These are phyloP conservation scores for Trematosphaeria pertusa DNA, from an alignment of 2,329 filamentous ascomycete genomes.

Conservation along the genomic window DNA sequence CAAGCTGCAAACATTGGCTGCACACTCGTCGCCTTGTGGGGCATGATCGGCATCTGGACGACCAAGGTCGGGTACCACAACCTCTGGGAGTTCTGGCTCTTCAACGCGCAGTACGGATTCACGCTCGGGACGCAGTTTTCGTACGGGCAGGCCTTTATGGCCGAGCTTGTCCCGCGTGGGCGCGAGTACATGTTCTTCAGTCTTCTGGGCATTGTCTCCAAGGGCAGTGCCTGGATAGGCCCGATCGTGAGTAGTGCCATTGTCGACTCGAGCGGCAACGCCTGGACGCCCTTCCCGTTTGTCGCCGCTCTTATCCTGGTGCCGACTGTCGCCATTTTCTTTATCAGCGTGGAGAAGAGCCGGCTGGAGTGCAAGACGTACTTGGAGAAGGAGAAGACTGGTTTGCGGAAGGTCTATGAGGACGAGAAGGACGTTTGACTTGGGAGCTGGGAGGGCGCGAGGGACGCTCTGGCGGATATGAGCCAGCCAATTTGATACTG, in stretches of 20 bases:
- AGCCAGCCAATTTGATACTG: too few relatives aligned
- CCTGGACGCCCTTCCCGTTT: conserved; percentile 71
- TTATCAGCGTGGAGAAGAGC: conserved; percentile 32
- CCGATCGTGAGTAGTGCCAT: conserved; percentile 73
- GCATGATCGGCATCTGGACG: conserved; percentile 66
- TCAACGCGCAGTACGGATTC: conserved; percentile 66
- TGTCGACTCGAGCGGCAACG: conserved; percentile 67
- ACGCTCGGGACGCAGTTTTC: conserved; percentile 75
- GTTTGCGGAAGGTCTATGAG: neutral
- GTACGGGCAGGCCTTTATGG: conserved; percentile 75
- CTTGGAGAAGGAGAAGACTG: conserved; percentile 28
- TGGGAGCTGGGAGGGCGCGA: too few relatives aligned
- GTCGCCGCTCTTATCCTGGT: conserved; percentile 47
- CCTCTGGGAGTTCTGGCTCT: conserved; percentile 60
- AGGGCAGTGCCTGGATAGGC: conserved; percentile 72
- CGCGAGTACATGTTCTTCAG: conserved; percentile 76
- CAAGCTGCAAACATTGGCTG: conserved; percentile 68
- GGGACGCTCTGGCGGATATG: too few relatives aligned
- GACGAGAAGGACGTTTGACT: conserved; percentile 1
- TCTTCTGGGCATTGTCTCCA: conserved; percentile 72
- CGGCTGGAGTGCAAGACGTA: conserved; percentile 32
- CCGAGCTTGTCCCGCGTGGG: conserved; percentile 70
- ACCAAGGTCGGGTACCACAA: conserved; percentile 61
- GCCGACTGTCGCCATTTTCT: conserved; percentile 29
- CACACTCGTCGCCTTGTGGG: conserved; percentile 66